Conservation (phyloP, 2,329 filamentous ascomycete genomes). For the Stemphylium lycopersici region DNA sequence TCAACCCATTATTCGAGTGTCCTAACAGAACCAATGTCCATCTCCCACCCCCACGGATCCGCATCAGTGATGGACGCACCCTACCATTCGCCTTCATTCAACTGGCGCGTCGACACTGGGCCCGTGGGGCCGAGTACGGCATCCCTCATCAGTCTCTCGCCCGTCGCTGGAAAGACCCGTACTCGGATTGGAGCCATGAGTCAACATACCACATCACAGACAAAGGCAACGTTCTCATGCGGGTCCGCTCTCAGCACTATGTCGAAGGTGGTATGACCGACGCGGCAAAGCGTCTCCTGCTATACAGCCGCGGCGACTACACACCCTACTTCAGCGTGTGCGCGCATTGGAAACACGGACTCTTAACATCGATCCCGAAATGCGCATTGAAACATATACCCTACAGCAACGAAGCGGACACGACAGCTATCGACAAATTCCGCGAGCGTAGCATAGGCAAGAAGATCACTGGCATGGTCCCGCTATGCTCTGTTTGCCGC, state of each 20-base stretch:
- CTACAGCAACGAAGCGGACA: conserved; percentile 41
- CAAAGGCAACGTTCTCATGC: conserved; percentile 62
- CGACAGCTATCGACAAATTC: conserved; percentile 52
- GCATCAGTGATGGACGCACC: conserved; percentile 57
- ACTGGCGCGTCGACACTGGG: conserved; percentile 58
- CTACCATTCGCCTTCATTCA: conserved; percentile 66
- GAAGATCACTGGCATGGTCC: conserved; percentile 54
- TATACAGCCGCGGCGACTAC: conserved; percentile 66
- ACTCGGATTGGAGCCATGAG: conserved; percentile 60
- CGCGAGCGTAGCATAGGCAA: conserved; percentile 21
- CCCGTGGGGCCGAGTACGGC: conserved; percentile 53
- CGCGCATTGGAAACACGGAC: conserved; percentile 66
- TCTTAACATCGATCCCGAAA: conserved; percentile 66
- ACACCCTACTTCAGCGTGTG: conserved; percentile 68
- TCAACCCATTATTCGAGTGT: conserved; percentile 64
- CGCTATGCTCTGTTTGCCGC: conserved; percentile 62
- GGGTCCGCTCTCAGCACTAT: conserved; percentile 62
- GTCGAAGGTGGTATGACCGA: conserved; percentile 58
- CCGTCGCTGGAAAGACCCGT: conserved; percentile 61
- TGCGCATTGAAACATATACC: conserved; percentile 66
- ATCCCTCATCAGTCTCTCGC: conserved; percentile 48
- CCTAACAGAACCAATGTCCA: conserved; percentile 59
- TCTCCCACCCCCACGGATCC: conserved; percentile 59
- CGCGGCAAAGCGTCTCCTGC: conserved; percentile 60
- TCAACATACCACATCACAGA: conserved; percentile 60